Percentiles rank a stretch among this genome's conserved stretches.
Evolutionary conservation across 495 filamentous ascomycete genomes (phyloP).

Genomic region (Delitschia confertaspora): DNA sequence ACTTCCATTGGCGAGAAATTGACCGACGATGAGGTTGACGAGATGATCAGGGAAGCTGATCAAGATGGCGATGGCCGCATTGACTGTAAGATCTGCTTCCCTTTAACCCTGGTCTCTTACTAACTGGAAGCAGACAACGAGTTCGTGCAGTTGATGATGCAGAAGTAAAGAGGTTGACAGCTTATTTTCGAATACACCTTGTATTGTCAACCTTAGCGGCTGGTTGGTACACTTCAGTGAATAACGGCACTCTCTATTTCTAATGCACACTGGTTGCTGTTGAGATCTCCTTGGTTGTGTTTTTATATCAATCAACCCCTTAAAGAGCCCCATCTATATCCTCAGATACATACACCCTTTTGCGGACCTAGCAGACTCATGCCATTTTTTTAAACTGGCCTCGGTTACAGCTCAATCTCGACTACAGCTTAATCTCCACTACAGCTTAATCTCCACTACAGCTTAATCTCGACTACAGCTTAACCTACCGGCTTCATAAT

Average conservation of each 20-base stretch:
- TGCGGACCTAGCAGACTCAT: slow-evolving; percentile 27
- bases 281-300: slow-evolving; percentile 5
- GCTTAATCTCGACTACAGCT: too few relatives aligned
- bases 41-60: slow-evolving; percentile 99
- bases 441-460: too few relatives aligned
- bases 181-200: slow-evolving; percentile 6
- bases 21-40: slow-evolving; percentile 98
- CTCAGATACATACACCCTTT: slow-evolving; percentile 26
- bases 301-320: slow-evolving; percentile 6
- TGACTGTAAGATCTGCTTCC: slow-evolving; percentile 55
- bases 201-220: background rate
- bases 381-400: slow-evolving; percentile 4
- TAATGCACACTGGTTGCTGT: slow-evolving; percentile 16
- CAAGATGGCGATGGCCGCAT: slow-evolving; percentile 97
- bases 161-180: slow-evolving; percentile 62
- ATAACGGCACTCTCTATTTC: slow-evolving; percentile 20
- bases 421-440: too few relatives aligned
- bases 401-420: too few relatives aligned
- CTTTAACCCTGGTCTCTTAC: slow-evolving; percentile 9
- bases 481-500: too few relatives aligned
- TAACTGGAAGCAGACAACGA: slow-evolving; percentile 75
- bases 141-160: slow-evolving; percentile 99
- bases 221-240: background rate
- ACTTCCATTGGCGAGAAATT: slow-evolving; percentile 99
- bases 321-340: slow-evolving; percentile 22